These are phyloP conservation scores for Penicillium aurantiogriseum DNA, from an alignment of 2,329 filamentous ascomycete species.

Conservation along the genomic window DNA sequence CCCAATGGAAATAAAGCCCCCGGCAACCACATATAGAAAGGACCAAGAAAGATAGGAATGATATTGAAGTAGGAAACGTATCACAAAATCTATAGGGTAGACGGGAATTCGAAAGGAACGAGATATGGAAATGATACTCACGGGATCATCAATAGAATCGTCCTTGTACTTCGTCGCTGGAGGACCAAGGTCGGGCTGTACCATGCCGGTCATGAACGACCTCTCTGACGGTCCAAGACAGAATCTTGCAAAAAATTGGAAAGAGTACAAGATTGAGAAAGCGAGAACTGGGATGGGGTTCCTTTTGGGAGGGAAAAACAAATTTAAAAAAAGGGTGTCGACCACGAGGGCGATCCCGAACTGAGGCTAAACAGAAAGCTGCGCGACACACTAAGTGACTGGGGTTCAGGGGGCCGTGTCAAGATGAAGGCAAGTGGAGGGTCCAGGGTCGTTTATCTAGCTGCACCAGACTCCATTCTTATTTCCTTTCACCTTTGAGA, in stretches of 20 bases:
- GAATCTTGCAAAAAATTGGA: constrained; percentile 7
- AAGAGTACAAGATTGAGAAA: constrained; percentile 13
- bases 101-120: not conserved
- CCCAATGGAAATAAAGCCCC: not conserved
- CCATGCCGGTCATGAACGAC: constrained; percentile 44
- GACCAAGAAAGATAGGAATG: constrained; percentile 23
- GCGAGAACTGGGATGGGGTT: constrained; percentile 15
- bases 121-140: constrained; percentile 36
- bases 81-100: constrained; percentile 2
- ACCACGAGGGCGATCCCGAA: constrained; percentile 21
- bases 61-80: constrained; percentile 22
- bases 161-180: constrained; percentile 47
- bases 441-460: constrained; percentile 44
- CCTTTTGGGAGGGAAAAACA: constrained; percentile 12
- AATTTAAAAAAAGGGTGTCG: constrained; percentile 9
- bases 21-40: constrained; percentile 7
- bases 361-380: constrained; percentile 25
- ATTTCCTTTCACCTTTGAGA: constrained; percentile 13
- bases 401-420: constrained; percentile 25
- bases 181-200: constrained; percentile 41
- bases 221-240: constrained; percentile 24
- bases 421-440: constrained; percentile 33
- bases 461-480: constrained; percentile 31
- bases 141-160: constrained; percentile 48
- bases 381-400: constrained; percentile 28